Conservation (phyloP, 2,329 filamentous ascomycete species). For the Trichoderma koningiopsis region DNA sequence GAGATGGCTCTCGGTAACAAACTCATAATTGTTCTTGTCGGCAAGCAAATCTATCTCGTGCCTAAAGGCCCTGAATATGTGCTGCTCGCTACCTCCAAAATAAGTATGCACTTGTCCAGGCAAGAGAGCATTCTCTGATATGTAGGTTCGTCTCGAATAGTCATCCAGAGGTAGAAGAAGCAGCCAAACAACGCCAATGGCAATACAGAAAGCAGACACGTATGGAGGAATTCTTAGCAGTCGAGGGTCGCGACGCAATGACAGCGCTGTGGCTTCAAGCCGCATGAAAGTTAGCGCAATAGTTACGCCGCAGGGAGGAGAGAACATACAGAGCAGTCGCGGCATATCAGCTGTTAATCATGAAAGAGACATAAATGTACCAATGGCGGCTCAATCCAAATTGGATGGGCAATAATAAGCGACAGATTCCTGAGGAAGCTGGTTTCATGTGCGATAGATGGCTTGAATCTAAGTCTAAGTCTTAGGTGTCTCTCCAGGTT, state of each 20-base stretch:
- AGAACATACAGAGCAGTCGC: conserved; percentile 26
- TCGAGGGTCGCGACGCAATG: conserved; percentile 77
- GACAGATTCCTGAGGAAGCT: neutral
- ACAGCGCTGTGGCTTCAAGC: conserved; percentile 59
- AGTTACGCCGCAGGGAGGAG: neutral
- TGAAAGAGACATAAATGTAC: neutral
- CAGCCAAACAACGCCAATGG: conserved; percentile 86
- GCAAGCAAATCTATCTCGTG: conserved; percentile 73
- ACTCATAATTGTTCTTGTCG: conserved; percentile 57
- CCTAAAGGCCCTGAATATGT: conserved; percentile 87
- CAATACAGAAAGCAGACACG: conserved; percentile 79
- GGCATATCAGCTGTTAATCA: conserved; percentile 17
- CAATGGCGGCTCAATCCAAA: neutral
- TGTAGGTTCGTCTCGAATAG: conserved; percentile 91
- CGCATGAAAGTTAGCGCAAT: neutral
- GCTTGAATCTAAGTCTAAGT: neutral
- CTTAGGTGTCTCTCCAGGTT: neutral
- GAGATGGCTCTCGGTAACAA: conserved; percentile 31
- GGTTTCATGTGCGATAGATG: neutral
- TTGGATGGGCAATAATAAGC: neutral
- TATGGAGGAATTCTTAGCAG: conserved; percentile 84
- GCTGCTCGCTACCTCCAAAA: conserved; percentile 93
- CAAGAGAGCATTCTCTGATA: conserved; percentile 94
- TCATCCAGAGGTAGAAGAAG: conserved; percentile 85
- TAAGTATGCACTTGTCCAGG: conserved; percentile 98